A percentile compares a stretch with the other conserved stretches of the same genome.
These are phyloP conservation scores for Perilla frutescens DNA, from an alignment of 257 asterid species.

Conservation along the genomic window DNA sequence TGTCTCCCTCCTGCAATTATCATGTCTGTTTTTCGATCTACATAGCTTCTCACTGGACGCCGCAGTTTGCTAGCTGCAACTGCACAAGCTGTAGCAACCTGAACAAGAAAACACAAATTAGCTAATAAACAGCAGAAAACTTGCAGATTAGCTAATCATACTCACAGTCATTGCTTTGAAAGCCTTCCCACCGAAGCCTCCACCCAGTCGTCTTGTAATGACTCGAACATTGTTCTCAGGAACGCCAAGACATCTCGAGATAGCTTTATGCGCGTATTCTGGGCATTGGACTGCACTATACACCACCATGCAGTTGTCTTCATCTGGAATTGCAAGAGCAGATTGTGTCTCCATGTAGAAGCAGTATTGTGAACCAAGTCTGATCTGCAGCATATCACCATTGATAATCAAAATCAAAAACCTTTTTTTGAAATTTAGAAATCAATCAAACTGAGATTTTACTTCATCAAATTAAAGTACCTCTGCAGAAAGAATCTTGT, in stretches of 20 bases:
- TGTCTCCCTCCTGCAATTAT: conserved; percentile 35
- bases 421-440: no score
- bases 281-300: conserved; percentile 31
- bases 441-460: not conserved
- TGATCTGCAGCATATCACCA: conserved; percentile 17
- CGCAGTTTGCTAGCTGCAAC: conserved; percentile 37
- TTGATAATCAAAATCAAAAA: no score
- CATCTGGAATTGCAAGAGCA: conserved; percentile 37
- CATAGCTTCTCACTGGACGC: conserved; percentile 30
- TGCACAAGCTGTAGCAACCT: conserved; percentile 38
- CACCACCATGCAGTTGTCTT: conserved; percentile 36
- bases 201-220: conserved; percentile 31
- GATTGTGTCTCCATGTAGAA: conserved; percentile 40
- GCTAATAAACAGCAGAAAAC: not conserved
- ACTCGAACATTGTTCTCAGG: conserved; percentile 36
- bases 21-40: conserved; percentile 36
- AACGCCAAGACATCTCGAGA: conserved; percentile 34
- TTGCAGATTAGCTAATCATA: not conserved
- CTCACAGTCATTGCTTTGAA: conserved; percentile 27
- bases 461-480: conserved; percentile 34
- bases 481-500: conserved; percentile 65
- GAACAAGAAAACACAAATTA: not conserved
- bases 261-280: conserved; percentile 14
- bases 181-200: conserved; percentile 38
- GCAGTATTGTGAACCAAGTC: conserved; percentile 34